Base-by-base conservation (phyloP, 176 grass and related monocot genomes). In the Ensete glaucum region DNA sequence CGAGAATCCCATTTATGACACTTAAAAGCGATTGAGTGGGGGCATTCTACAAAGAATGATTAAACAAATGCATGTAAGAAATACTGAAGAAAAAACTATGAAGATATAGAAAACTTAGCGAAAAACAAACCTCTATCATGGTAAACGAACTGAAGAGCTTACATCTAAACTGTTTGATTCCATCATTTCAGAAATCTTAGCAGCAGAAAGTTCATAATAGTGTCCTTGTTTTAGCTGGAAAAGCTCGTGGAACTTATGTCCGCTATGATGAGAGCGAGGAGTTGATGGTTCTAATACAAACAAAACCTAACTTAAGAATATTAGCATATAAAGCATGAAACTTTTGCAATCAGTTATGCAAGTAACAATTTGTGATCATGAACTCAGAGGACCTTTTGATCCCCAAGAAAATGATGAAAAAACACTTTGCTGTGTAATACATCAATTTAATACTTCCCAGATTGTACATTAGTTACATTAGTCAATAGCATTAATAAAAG, bases 1-100 rank as follows among this genome's bases (percentile, higher is more conserved):
- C 91, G 24, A 99, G 83, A 89, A 99, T 95, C 62, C 86, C 88
- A 50, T 95, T 94, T 64, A 91, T 82, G 73, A 89, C 88, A 81
- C 88, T 91, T 71, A 99, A 85, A 81, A 99, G 96, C 60, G 91
- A 95, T 50, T 91, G 96, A 67, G 96, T 99, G 57, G 96, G 87
- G 12, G 86, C 91, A 81, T 91, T 99, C 96, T 99, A 76, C 73
- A 80, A 52, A 12, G 12, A 51, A 20, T 74, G 52, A 17, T 88
- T 54, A 78, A 69, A 8, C 80, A 52, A 7, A 55, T 74, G 77
- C 73, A 54, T 54, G 82, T 91, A 75, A 92, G 73, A 52, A 72
- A 76, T 75, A n/a, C 23, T 26, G 12, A 17, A 63, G 0, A 27
- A 60, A 19, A 64, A 75, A 11, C 34, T 70, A 6, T 50, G 67